Evolutionary conservation across 225 moss, liverwort and hornwort species (phyloP).

Genomic region (Pseudoscleropodium purum): DNA sequence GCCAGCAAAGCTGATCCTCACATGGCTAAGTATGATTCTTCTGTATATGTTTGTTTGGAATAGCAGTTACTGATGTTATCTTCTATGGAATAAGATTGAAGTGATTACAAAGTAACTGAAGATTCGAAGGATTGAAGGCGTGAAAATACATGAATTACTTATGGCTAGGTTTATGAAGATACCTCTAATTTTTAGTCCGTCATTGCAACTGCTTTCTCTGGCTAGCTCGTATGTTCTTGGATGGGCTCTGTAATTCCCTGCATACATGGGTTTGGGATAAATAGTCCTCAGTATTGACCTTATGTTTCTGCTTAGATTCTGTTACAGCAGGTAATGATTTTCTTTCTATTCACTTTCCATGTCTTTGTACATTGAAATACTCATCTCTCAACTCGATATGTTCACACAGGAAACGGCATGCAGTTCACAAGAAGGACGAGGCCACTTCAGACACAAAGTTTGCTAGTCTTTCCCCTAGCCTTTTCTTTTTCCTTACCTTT

Average conservation of each 20-base stretch:
- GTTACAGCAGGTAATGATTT: background rate
- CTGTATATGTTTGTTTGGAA: background rate
- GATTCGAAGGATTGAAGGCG: background rate
- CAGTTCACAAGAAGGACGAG: constrained; percentile 36
- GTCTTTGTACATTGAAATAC: background rate
- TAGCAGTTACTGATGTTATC: background rate
- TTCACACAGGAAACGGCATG: constrained; percentile 41
- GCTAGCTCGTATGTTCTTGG: background rate
- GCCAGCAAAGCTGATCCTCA: constrained; percentile 85
- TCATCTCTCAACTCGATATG: background rate
- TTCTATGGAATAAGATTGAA: background rate
- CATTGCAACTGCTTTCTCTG: background rate
- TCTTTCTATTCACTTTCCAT: background rate
- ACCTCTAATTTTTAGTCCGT: background rate
- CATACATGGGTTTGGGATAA: background rate
- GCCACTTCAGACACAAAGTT: constrained; percentile 38
- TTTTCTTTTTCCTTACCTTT: background rate
- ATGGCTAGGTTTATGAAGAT: background rate
- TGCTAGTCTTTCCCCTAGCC: background rate
- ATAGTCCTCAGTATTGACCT: background rate
- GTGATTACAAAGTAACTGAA: background rate
- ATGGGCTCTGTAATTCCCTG: background rate
- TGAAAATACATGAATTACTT: background rate
- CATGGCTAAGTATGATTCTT: constrained; percentile 46
- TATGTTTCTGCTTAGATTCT: background rate